Conservation (phyloP, 352 stramenopile genomes). For the Phytophthora constricta region DNA sequence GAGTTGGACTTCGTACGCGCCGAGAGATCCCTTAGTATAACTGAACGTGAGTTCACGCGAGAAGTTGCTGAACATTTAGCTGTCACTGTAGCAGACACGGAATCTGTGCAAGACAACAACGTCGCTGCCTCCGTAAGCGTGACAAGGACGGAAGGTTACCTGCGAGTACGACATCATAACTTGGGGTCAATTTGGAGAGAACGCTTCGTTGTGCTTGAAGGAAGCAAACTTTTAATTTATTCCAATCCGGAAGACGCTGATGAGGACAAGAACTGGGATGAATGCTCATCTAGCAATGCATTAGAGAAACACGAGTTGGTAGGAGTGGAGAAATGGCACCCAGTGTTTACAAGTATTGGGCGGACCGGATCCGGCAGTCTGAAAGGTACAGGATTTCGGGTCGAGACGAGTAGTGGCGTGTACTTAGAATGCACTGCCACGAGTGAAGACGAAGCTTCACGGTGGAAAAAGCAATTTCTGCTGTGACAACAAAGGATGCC, state of each 20-base stretch:
- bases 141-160: conserved; percentile 39
- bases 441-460: conserved; percentile 39
- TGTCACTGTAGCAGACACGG: conserved; percentile 9
- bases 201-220: conserved; percentile 50
- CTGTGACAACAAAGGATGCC: conserved; percentile 33
- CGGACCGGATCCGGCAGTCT: conserved; percentile 15
- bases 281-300: conserved; percentile 13
- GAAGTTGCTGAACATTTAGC: conserved; percentile 53
- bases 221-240: conserved; percentile 43
- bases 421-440: conserved; percentile 63
- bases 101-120: background rate
- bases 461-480: conserved; percentile 44
- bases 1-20: conserved; percentile 67
- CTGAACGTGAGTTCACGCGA: conserved; percentile 57
- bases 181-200: conserved; percentile 63
- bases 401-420: conserved; percentile 65
- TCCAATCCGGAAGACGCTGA: conserved; percentile 37
- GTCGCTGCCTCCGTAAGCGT: background rate
- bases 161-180: conserved; percentile 53
- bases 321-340: conserved; percentile 55
- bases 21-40: conserved; percentile 65
- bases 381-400: conserved; percentile 53
- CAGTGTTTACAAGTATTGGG: conserved; percentile 37
- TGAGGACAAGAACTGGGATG: conserved; percentile 26
- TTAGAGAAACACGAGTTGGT: conserved; percentile 66